Evolutionary conservation across 805 yeast species (phyloP), one percentile per base, ranked within the genome.

Genomic region (Blastobotrys robertii): DNA sequence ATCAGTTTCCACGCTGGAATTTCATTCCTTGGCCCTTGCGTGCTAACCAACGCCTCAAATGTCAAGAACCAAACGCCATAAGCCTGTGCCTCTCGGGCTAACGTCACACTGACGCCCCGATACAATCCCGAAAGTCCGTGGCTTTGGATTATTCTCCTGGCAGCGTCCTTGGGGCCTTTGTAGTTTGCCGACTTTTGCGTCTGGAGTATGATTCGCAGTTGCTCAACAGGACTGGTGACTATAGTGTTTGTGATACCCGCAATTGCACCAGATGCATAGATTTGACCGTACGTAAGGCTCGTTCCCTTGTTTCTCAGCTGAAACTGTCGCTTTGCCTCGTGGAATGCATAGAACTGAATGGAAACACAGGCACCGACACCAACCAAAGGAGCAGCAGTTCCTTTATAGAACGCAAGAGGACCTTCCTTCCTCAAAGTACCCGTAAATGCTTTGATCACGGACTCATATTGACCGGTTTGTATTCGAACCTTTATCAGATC

Each of bases 51-150:
- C 37, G 61, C 66, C 56, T 80, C 87, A 54, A 76, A 80, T 1
- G 84, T 67, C 45, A 77, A 60, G 51, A 80, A 80, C 87, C 87
- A 80, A 11, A 78, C 74, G 5, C 87, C 87, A 53, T 81, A 80
- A 0, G 85, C 84, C 57, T 79, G 85, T n/a, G 72, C 61, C 52
- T 79, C 85, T 45, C 85, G 64, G 9, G 73, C 36, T 1, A 74
- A 51, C 0, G 85, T 79, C 44, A 79, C 70, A 3, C 63, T 50
- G 12, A 65, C 60, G 0, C 85, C 85, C 43, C 85, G 61, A 51
- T 67, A 77, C 3, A 79, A 49, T 1, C 82, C 84, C 19, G 57
- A 43, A 29, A 57, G 11, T 11, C 85, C 84, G 16, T 68, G 52
- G 1, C 56, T 41, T 3, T 47, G 34, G 47, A 66, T 62, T 9